A percentile compares a stretch with the other conserved stretches of the same genome.
Evolutionary conservation across 2,329 filamentous ascomycete genomes (phyloP).

Genomic region (Aspergillus jensenii): DNA sequence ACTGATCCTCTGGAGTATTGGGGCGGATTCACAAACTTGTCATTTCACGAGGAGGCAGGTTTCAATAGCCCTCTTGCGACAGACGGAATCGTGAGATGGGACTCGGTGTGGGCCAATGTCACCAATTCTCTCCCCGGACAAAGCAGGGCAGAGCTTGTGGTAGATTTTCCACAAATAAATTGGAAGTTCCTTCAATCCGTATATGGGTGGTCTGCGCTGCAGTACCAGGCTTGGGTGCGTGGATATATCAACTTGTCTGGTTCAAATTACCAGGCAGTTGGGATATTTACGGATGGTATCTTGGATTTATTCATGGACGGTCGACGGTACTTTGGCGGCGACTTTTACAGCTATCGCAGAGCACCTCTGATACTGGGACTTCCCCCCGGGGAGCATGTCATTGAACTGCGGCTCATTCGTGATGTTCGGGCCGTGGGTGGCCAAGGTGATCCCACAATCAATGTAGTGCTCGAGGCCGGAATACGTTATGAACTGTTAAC

Average conservation of each 20-base stretch:
- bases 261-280: constrained; percentile 32
- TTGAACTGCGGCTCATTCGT: constrained; percentile 55
- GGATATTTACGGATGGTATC: constrained; percentile 49
- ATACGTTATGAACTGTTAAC: constrained; percentile 27
- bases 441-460: constrained; percentile 47
- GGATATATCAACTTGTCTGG: constrained; percentile 47
- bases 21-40: constrained; percentile 53
- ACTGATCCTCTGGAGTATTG: constrained; percentile 56
- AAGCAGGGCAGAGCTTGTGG: constrained; percentile 40
- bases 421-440: constrained; percentile 60
- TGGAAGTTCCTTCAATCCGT: constrained; percentile 54
- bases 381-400: constrained; percentile 48
- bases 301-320: constrained; percentile 56
- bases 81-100: constrained; percentile 55
- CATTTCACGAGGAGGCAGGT: constrained; percentile 40
- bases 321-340: constrained; percentile 56
- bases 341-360: constrained; percentile 54
- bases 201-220: constrained; percentile 60
- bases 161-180: constrained; percentile 53
- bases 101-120: constrained; percentile 34
- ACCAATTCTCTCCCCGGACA: constrained; percentile 23
- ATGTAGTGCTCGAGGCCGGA: constrained; percentile 40
- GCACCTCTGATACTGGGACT: constrained; percentile 53
- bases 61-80: constrained; percentile 53
- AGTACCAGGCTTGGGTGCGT: constrained; percentile 60